phyloP scores from a whole-genome alignment of 2,329 filamentous ascomycete species.

The Cercospora citrullina region DNA sequence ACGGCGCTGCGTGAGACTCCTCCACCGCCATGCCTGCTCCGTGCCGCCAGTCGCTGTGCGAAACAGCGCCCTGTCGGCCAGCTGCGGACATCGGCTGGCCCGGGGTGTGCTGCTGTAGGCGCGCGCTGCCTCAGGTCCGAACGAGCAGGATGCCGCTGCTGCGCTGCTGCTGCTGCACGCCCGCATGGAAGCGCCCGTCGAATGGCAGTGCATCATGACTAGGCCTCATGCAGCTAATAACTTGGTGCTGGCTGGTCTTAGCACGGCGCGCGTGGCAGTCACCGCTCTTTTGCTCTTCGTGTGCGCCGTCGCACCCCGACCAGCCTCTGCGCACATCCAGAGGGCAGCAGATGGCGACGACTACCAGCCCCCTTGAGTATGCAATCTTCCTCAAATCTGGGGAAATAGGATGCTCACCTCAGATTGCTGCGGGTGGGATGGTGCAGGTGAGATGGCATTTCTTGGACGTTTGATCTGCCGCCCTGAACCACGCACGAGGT shows the following conservation, averaged over 20 bases:
- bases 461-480: constrained; percentile 13
- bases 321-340: background rate
- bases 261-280: constrained; percentile 18
- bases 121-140: background rate
- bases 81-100: background rate
- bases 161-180: background rate
- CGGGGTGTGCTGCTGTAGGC: background rate
- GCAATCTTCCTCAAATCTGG: background rate
- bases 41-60: background rate
- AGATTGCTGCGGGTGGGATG: background rate
- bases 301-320: constrained; percentile 7
- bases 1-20: background rate
- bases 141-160: background rate
- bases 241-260: background rate
- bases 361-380: background rate
- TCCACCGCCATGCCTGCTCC: background rate
- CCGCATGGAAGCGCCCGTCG: constrained; percentile 18
- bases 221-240: constrained; percentile 10
- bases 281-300: constrained; percentile 18
- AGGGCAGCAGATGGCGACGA: background rate
- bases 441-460: background rate
- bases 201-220: constrained; percentile 13
- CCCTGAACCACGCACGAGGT: constrained; percentile 10
- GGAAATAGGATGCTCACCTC: background rate
- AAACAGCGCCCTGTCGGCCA: background rate